Conservation (phyloP, 306 rosid genomes). For the Vigna trinervia region DNA sequence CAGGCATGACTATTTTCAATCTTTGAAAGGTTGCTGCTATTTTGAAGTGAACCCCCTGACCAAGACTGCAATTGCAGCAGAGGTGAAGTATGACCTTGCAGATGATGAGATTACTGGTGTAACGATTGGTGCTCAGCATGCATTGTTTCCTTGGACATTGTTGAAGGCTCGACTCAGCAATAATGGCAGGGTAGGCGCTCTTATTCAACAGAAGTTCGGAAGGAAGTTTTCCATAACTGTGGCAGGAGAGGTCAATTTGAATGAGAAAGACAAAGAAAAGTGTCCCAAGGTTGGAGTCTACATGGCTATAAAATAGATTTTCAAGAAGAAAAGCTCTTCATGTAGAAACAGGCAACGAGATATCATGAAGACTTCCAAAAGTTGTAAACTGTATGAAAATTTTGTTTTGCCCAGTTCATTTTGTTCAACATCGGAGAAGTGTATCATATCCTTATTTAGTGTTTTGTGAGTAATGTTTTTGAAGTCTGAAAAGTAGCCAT, state of each 20-base stretch:
- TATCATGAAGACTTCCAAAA: not conserved
- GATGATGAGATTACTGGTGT: conserved; percentile 1
- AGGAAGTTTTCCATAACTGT: not conserved
- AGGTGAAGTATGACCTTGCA: conserved; percentile 23
- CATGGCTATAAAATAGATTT: not conserved
- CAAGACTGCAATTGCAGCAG: conserved; percentile 36
- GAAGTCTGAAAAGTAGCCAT: not conserved
- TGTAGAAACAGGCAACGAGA: not conserved
- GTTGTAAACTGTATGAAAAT: conserved; percentile 9
- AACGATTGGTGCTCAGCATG: conserved; percentile 26
- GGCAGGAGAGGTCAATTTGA: conserved; percentile 19
- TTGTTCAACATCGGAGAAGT: conserved; percentile 33
- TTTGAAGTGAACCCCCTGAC: conserved; percentile 33
- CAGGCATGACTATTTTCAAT: conserved; percentile 32
- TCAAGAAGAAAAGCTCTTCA: not conserved
- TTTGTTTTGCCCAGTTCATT: conserved; percentile 3
- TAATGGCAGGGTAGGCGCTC: not conserved
- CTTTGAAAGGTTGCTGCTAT: conserved; percentile 18
- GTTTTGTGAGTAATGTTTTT: not conserved
- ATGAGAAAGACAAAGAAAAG: conserved; percentile 8
- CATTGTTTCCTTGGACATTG: conserved; percentile 4
- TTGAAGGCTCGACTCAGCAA: not conserved
- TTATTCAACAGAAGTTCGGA: not conserved
- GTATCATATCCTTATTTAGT: conserved; percentile 4
- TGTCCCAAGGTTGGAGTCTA: conserved; percentile 18